Conservation (phyloP, 305 asterid species). For the Fraxinus baroniana region DNA sequence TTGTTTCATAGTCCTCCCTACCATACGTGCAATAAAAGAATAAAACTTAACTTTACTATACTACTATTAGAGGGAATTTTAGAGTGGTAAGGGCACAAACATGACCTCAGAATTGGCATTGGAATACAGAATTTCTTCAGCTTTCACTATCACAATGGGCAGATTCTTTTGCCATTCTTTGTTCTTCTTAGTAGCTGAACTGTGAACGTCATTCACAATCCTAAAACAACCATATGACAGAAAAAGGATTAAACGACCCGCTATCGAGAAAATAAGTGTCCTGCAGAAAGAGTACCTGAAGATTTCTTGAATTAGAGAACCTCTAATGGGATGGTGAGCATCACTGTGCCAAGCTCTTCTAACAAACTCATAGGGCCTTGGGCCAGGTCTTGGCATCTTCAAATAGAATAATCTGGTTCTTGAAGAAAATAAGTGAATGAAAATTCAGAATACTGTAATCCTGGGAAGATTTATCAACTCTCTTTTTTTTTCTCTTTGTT, state of each 20-base stretch:
- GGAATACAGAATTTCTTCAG: neutral
- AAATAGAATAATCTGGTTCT: neutral
- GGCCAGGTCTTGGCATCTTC: constrained; percentile 81
- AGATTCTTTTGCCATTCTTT: neutral
- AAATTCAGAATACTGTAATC: neutral
- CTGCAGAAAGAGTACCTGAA: constrained; percentile 56
- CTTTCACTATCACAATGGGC: neutral
- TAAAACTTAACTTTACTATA: neutral
- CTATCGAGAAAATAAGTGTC: neutral
- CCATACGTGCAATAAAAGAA: neutral
- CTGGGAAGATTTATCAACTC: neutral
- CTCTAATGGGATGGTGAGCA: constrained; percentile 80
- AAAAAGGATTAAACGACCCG: neutral
- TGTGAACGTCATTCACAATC: constrained; percentile 74
- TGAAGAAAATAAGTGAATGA: neutral
- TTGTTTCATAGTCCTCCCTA: no score
- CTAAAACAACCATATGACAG: constrained; percentile 34
- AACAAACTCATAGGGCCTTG: constrained; percentile 88
- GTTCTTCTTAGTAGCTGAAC: constrained; percentile 36
- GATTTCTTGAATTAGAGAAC: constrained; percentile 84
- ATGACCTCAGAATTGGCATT: neutral
- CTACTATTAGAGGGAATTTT: constrained; percentile 16
- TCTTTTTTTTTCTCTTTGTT: neutral
- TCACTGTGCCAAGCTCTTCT: constrained; percentile 97
- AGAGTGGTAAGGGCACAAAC: neutral